Evolutionary conservation across 2,329 filamentous ascomycete genomes (phyloP).

Genomic region (Microsporum ferrugineum): DNA sequence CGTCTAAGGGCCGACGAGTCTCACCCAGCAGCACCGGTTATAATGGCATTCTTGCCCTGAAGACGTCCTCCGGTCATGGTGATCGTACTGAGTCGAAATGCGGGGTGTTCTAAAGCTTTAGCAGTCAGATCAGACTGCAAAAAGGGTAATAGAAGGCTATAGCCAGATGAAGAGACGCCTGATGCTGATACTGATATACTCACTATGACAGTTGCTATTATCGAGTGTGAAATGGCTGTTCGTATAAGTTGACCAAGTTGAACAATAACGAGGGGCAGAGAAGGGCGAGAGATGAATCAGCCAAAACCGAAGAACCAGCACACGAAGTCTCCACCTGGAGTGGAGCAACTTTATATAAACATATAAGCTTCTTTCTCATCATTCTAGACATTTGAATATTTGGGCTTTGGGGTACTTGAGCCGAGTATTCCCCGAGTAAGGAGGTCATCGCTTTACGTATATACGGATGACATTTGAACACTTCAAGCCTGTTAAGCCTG

Average conservation of each 20-base stretch:
- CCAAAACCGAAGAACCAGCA: background rate
- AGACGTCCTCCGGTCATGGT: conserved; percentile 35
- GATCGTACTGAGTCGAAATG: background rate
- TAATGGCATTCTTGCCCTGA: conserved; percentile 57
- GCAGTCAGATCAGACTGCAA: background rate
- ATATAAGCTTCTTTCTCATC: background rate
- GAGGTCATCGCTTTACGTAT: too few species aligned
- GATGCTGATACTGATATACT: background rate
- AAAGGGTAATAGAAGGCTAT: background rate
- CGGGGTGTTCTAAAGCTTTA: background rate
- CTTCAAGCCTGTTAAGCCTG: too few species aligned
- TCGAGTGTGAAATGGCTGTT: background rate
- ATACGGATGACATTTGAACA: too few species aligned
- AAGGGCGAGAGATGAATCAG: background rate
- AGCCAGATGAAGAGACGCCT: too few species aligned
- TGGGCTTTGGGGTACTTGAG: background rate
- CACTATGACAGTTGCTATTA: background rate
- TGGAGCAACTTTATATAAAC: background rate
- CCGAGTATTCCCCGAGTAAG: background rate
- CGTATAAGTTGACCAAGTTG: background rate
- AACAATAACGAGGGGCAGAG: background rate
- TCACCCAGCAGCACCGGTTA: conserved; percentile 79
- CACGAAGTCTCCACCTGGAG: background rate
- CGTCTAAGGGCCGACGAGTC: background rate
- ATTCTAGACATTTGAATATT: background rate